Evolutionary conservation across 768 basidiomycete genomes (phyloP).

Genomic region (Strobilomyces echinocephalus): DNA sequence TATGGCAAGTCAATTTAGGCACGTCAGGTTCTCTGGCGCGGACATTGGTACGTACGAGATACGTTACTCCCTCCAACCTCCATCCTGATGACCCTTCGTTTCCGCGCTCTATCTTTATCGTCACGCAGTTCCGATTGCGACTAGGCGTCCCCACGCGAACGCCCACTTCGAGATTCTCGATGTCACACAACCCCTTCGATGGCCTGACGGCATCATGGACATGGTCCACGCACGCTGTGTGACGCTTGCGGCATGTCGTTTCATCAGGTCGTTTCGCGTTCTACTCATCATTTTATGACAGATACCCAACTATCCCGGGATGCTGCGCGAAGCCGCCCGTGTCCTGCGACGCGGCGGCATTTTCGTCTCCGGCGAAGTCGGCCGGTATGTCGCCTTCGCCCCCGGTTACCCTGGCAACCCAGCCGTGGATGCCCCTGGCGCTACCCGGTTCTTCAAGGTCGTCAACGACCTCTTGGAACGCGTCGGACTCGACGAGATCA

Average conservation of each 20-base stretch:
- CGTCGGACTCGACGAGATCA: slow-evolving; percentile 38
- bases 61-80: slow-evolving; percentile 11
- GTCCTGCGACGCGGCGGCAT: slow-evolving; percentile 69
- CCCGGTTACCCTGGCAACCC: slow-evolving; percentile 27
- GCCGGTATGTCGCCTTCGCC: slow-evolving; percentile 38
- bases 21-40: slow-evolving; percentile 61
- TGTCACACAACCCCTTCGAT: slow-evolving; percentile 48
- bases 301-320: slow-evolving; percentile 49
- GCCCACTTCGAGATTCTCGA: slow-evolving; percentile 66
- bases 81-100: slow-evolving; percentile 10
- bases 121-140: slow-evolving; percentile 62
- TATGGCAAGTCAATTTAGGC: slow-evolving; percentile 63
- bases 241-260: slow-evolving; percentile 52
- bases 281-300: slow-evolving; percentile 29
- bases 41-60: slow-evolving; percentile 60
- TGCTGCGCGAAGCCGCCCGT: slow-evolving; percentile 57
- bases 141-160: slow-evolving; percentile 54
- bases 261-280: neutral
- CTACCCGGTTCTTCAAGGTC: slow-evolving; percentile 32
- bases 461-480: slow-evolving; percentile 38
- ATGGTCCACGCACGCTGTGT: slow-evolving; percentile 61
- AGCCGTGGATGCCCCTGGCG: slow-evolving; percentile 22
- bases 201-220: slow-evolving; percentile 54
- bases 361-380: slow-evolving; percentile 63
- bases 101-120: slow-evolving; percentile 4